Base-by-base conservation (phyloP, 441 rosid species). In the Pelargonium myrrhifolium region DNA sequence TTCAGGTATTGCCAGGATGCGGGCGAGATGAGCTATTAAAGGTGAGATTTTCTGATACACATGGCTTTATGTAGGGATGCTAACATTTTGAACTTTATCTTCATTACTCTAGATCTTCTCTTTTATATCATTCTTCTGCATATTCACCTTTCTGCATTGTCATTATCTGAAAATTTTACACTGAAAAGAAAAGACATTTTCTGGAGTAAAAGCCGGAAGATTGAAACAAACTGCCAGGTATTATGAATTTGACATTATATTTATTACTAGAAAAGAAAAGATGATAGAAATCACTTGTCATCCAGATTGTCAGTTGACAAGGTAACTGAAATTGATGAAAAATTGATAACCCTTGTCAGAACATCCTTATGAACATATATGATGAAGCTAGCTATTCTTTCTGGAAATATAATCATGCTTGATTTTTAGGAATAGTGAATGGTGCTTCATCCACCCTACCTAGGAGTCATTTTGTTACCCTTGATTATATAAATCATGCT, bases 21-120 rank as follows among this genome's bases (percentile, higher is more conserved):
- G 97, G 97, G n/a, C 77, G 76, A 67, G 93, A 93, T 66, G 99
- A 93, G 72, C 75, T 93, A 56, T 72, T 86, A 73, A 86, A 91
- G 96, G 97, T 85, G 18, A 31, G 28, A 6, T 71, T 65, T 60
- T 61, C 68, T 64, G 53, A 9, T 60, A 53, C 8, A 8, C 24
- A 17, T 18, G 8, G 59, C 59, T 21, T 53, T 17, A 17, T 53
- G 8, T 9, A 6, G 8, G 59, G 28, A 62, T 11, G 49, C 0
- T 63, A 22, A 22, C 22, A 22, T 2, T 49, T 6, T 66, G 4
- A 9, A 28, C 17, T 56, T 56, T 56, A 21, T 18, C n/a, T 12
- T 56, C 62, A 21, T 56, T 56, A 7, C 31, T 56, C 14, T 3
- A 21, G 17, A 56, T 18, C 9, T 9, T 56, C 22, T 56, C 1